These are phyloP conservation scores for Termitomyces sp. DNA, from an alignment of 768 basidiomycete species.

Conservation along the genomic window DNA sequence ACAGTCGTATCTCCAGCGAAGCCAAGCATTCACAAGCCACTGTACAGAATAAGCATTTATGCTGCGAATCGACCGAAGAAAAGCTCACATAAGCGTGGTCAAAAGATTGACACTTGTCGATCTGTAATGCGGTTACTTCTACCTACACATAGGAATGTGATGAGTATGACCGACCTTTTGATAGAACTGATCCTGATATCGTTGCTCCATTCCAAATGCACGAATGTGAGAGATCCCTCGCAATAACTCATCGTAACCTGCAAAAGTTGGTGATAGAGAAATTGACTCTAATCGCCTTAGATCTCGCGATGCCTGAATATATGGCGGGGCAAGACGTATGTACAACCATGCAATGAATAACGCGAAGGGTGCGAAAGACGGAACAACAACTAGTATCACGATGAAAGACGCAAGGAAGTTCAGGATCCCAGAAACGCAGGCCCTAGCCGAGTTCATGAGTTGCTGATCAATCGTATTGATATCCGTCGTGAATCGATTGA, in stretches of 20 bases:
- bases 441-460: slow-evolving; percentile 49
- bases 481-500: slow-evolving; percentile 76
- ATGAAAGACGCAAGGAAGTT: slow-evolving; percentile 59
- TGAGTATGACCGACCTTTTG: slow-evolving; percentile 29
- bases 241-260: slow-evolving; percentile 67
- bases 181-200: slow-evolving; percentile 64
- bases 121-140: slow-evolving; percentile 31
- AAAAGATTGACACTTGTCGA: slow-evolving; percentile 64
- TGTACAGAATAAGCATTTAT: slow-evolving; percentile 16
- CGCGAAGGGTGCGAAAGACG: slow-evolving; percentile 61
- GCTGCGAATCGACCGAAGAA: slow-evolving; percentile 12
- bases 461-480: slow-evolving; percentile 70
- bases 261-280: slow-evolving; percentile 66
- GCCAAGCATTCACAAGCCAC: slow-evolving; percentile 69
- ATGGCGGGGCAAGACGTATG: slow-evolving; percentile 54
- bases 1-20: slow-evolving; percentile 74
- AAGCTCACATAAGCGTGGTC: slow-evolving; percentile 62
- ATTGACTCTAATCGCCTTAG: slow-evolving; percentile 62
- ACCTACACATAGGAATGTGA: slow-evolving; percentile 19
- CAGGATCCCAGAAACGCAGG: slow-evolving; percentile 50
- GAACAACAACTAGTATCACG: slow-evolving; percentile 59
- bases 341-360: slow-evolving; percentile 66
- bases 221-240: slow-evolving; percentile 62
- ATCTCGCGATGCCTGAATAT: slow-evolving; percentile 59
- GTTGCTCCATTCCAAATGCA: slow-evolving; percentile 65